These are phyloP conservation scores for Cercophora samala DNA, from an alignment of 495 filamentous ascomycete species.

Conservation along the genomic window DNA sequence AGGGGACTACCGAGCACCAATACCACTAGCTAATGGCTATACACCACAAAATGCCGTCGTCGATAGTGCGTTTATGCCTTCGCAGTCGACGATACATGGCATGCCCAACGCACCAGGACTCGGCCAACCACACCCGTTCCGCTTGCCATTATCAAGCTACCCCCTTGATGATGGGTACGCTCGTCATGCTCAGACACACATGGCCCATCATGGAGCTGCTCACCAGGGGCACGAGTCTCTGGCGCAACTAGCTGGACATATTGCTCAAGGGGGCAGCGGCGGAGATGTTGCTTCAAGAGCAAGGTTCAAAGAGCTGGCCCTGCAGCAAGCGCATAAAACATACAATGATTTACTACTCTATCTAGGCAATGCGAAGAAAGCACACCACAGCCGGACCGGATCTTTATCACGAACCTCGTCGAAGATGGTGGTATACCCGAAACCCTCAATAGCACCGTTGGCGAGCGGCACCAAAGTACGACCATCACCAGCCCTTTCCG, in stretches of 20 bases:
- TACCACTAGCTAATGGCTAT: conserved; percentile 34
- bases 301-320: conserved; percentile 74
- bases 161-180: conserved; percentile 36
- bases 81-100: conserved; percentile 26
- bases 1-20: conserved; percentile 31
- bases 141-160: conserved; percentile 27
- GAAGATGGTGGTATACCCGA: conserved; percentile 49
- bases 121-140: conserved; percentile 29
- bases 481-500: conserved; percentile 11
- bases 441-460: conserved; percentile 38
- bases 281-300: conserved; percentile 40
- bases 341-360: conserved; percentile 82
- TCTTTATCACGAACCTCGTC: conserved; percentile 28
- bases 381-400: conserved; percentile 30
- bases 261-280: background rate
- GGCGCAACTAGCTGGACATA: conserved; percentile 17
- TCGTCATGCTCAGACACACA: conserved; percentile 23
- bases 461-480: conserved; percentile 18
- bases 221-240: conserved; percentile 20
- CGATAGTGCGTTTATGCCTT: conserved; percentile 34
- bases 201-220: conserved; percentile 20
- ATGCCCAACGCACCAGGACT: conserved; percentile 26
- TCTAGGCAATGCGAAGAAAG: conserved; percentile 62
- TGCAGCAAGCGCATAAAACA: conserved; percentile 80
- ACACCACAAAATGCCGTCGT: conserved; percentile 33